Evolutionary conservation across 2,329 filamentous ascomycete species (phyloP).

Genomic region (Fusarium sp.): DNA sequence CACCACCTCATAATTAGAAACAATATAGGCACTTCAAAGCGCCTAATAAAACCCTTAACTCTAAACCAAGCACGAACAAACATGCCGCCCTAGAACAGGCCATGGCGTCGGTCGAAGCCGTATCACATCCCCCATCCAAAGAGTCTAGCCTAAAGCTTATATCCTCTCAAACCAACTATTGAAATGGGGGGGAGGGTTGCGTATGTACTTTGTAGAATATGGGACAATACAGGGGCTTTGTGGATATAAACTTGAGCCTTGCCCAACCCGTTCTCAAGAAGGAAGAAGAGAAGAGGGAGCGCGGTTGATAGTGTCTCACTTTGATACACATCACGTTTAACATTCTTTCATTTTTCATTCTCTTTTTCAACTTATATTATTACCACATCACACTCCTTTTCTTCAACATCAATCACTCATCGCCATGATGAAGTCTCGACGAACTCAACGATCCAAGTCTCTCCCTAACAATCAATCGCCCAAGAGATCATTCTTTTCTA

Average conservation of each 20-base stretch:
- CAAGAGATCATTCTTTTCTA: slow-evolving; percentile 26
- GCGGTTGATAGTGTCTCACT: slow-evolving; percentile 8
- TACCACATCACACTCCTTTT: not conserved
- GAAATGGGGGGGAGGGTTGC: not conserved
- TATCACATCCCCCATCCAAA: slow-evolving; percentile 15
- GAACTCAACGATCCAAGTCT: slow-evolving; percentile 26
- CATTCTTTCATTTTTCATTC: slow-evolving; percentile 5
- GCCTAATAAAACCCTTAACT: not conserved
- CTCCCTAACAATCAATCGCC: slow-evolving; percentile 4
- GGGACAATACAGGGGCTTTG: not conserved
- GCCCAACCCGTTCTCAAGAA: not conserved
- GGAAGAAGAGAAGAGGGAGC: not conserved
- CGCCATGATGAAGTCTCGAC: slow-evolving; percentile 22
- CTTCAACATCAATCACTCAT: not conserved
- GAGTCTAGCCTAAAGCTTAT: slow-evolving; percentile 25
- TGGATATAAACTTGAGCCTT: slow-evolving; percentile 26
- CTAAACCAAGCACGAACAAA: not conserved
- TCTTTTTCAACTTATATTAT: not conserved
- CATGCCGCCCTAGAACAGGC: not conserved
- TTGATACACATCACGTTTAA: slow-evolving; percentile 15
- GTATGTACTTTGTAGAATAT: not conserved
- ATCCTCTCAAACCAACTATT: slow-evolving; percentile 1
- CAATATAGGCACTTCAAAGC: not conserved
- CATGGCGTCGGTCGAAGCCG: slow-evolving; percentile 15
- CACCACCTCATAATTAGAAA: not conserved